phyloP scores from a whole-genome alignment of 2,329 filamentous ascomycete genomes.

The Fusarium papillatum region DNA sequence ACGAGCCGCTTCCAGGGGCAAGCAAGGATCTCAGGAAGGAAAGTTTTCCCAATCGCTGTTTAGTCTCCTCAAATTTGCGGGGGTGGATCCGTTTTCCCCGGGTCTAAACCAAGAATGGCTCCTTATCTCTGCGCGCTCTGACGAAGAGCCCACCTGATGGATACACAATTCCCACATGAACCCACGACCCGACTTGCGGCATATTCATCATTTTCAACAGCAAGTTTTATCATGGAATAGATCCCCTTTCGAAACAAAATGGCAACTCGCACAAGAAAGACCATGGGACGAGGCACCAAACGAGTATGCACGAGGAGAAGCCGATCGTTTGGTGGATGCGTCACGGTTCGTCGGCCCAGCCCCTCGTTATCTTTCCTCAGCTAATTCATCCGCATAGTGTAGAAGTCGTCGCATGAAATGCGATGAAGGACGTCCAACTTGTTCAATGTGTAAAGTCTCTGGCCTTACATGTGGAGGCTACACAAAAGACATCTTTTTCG shows the following conservation, averaged over 20 bases:
- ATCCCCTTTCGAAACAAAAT: slow-evolving; percentile 2
- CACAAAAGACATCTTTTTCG: slow-evolving; percentile 32
- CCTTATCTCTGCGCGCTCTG: not conserved
- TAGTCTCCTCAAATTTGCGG: slow-evolving; percentile 16
- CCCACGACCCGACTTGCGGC: not conserved
- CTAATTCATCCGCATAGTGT: slow-evolving; percentile 18
- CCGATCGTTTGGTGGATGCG: slow-evolving; percentile 33
- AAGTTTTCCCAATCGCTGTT: slow-evolving; percentile 20
- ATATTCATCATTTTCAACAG: slow-evolving; percentile 5
- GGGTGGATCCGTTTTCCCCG: not conserved
- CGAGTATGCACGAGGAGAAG: not conserved
- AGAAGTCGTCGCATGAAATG: slow-evolving; percentile 35
- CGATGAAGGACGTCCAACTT: slow-evolving; percentile 25
- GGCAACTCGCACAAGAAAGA: not conserved
- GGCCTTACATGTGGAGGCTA: slow-evolving; percentile 31
- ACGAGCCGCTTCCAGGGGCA: not conserved
- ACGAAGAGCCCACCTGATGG: not conserved
- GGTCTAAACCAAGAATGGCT: slow-evolving; percentile 1
- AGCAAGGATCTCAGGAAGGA: slow-evolving; percentile 11
- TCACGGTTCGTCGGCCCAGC: slow-evolving; percentile 15
- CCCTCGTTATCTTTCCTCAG: not conserved
- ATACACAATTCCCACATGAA: not conserved
- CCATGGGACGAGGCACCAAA: not conserved
- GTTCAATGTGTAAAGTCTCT: slow-evolving; percentile 21
- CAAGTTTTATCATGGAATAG: slow-evolving; percentile 9